phyloP scores from a whole-genome alignment of 2,329 filamentous ascomycete genomes.

The Hypoxylon sp. region DNA sequence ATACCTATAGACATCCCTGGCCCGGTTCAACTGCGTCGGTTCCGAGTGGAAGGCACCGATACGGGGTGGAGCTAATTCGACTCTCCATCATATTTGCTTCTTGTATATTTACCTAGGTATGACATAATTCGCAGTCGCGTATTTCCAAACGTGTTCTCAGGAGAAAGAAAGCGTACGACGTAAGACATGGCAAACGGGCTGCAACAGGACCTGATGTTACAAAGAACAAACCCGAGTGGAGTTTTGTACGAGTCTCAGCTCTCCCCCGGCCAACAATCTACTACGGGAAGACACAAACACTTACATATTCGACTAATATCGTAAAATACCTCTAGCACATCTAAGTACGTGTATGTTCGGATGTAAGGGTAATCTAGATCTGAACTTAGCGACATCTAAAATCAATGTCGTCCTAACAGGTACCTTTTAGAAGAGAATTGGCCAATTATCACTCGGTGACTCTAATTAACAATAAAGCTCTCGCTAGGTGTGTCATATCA shows the following conservation, averaged over 20 bases:
- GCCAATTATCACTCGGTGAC: not conserved
- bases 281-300: constrained; percentile 22
- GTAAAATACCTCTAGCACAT: not conserved
- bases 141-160: constrained; percentile 14
- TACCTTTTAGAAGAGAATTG: not conserved
- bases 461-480: constrained; percentile 7
- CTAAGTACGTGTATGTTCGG: not conserved
- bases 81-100: not conserved
- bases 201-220: constrained; percentile 28
- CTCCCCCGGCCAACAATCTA: constrained; percentile 1
- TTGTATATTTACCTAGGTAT: not conserved
- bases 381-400: constrained; percentile 1
- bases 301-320: constrained; percentile 4
- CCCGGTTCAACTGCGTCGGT: not conserved
- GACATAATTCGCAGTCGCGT: constrained; percentile 4
- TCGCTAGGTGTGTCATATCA: constrained; percentile 41
- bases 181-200: constrained; percentile 37
- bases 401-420: not conserved
- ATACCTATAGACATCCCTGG: not conserved
- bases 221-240: constrained; percentile 29
- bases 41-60: constrained; percentile 10
- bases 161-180: constrained; percentile 27
- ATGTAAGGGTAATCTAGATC: constrained; percentile 13
- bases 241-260: constrained; percentile 28
- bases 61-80: not conserved